Percentiles rank a stretch among this genome's conserved stretches.
Conservation (phyloP, 148 eudicot species). For the Dysphania ambrosioides region DNA sequence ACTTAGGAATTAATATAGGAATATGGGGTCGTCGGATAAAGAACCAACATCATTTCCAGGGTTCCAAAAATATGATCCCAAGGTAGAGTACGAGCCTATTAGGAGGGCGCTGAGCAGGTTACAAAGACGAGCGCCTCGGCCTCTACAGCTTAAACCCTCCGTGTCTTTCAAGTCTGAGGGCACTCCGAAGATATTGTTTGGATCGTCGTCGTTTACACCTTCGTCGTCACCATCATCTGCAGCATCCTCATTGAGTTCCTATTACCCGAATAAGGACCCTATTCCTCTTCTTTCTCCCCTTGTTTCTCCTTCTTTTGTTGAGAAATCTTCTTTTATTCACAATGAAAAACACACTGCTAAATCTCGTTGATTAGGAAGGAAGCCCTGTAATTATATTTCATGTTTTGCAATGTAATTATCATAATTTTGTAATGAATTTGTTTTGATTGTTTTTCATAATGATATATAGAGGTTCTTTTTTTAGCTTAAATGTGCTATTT, state of each 20-base stretch:
- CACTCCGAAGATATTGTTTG: constrained; percentile 17
- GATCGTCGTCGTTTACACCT: neutral
- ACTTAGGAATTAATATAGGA: no score
- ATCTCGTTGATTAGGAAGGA: constrained; percentile 20
- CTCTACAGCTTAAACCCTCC: no score
- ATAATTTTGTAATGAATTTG: no score
- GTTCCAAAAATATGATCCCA: constrained; percentile 38
- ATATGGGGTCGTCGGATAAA: no score
- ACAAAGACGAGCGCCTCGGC: no score
- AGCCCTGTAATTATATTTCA: no score
- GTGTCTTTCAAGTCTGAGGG: constrained; percentile 25
- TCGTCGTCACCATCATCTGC: no score
- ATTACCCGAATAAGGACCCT: constrained; percentile 43
- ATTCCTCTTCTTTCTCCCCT: constrained; percentile 72
- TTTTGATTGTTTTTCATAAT: no score
- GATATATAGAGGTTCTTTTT: no score
- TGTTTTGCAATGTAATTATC: no score
- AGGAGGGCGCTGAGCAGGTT: no score
- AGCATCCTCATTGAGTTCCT: constrained; percentile 23
- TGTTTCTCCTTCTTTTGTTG: constrained; percentile 49
- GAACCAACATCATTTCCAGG: constrained; percentile 39
- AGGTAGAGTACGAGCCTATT: constrained; percentile 39
- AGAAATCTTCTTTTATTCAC: constrained; percentile 28
- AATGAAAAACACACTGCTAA: constrained; percentile 21
- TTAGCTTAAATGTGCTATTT: no score